phyloP scores from a whole-genome alignment of 352 stramenopile species.

The Pythium sukuiense region DNA sequence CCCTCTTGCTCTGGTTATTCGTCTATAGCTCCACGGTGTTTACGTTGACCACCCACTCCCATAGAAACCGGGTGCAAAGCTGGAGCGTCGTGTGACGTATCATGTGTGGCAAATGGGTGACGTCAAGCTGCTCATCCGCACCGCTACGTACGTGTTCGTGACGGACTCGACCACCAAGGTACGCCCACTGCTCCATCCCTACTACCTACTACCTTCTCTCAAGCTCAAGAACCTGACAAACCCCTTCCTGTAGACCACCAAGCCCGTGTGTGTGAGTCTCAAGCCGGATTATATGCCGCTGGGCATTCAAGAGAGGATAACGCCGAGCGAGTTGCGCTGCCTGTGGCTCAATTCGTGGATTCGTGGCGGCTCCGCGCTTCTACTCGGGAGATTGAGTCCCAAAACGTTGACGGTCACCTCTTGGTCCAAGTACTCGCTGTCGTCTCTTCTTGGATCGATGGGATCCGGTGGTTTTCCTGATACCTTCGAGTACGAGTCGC shows the following conservation, averaged over 20 bases:
- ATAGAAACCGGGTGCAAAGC: constrained; percentile 4
- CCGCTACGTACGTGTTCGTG: constrained; percentile 38
- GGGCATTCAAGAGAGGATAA: constrained; percentile 57
- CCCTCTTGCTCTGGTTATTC: constrained; percentile 10
- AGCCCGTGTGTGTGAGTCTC: constrained; percentile 60
- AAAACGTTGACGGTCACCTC: constrained; percentile 32
- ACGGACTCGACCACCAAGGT: constrained; percentile 10
- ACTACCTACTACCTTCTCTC: no score
- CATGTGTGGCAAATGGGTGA: constrained; percentile 66
- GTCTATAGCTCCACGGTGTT: no score
- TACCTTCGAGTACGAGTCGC: constrained; percentile 54
- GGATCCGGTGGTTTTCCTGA: constrained; percentile 35
- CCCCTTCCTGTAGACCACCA: constrained; percentile 1
- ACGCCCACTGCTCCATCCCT: not conserved
- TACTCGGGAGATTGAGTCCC: constrained; percentile 49
- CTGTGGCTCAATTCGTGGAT: constrained; percentile 85
- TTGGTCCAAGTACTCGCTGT: constrained; percentile 50
- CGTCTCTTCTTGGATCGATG: constrained; percentile 45
- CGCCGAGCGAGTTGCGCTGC: constrained; percentile 50
- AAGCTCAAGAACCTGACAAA: not conserved
- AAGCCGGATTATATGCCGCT: constrained; percentile 67
- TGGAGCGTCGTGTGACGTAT: constrained; percentile 37
- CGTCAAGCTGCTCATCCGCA: constrained; percentile 61
- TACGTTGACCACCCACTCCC: not conserved
- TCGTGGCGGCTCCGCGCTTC: constrained; percentile 52